phyloP scores from a whole-genome alignment of 805 yeast genomes.

The Metschnikowia henanensis region DNA sequence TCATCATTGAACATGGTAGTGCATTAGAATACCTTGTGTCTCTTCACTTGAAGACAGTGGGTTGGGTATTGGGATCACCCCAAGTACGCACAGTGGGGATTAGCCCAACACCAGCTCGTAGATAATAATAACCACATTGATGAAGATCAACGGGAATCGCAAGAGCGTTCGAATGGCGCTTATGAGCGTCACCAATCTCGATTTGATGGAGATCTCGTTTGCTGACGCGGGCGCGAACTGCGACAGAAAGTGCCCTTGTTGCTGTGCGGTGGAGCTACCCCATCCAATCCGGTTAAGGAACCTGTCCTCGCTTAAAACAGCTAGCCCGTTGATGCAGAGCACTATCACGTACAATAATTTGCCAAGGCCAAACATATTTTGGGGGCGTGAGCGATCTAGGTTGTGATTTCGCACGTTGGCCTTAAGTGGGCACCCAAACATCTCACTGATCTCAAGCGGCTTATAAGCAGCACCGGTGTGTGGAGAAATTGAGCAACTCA shows the following conservation, averaged over 20 bases:
- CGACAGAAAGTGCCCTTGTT: conserved; percentile 20
- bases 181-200: conserved; percentile 62
- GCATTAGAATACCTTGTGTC: no score
- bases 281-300: conserved; percentile 61
- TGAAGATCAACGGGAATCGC: conserved; percentile 70
- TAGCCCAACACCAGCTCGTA: conserved; percentile 73
- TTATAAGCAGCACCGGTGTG: no score
- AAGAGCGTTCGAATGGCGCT: conserved; percentile 74
- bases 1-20: no score
- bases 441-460: conserved; percentile 2
- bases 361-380: conserved; percentile 58
- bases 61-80: no score
- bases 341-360: conserved; percentile 54
- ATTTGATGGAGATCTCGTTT: conserved; percentile 45
- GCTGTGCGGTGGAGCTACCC: conserved; percentile 22
- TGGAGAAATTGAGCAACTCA: no score
- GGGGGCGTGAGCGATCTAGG: background rate
- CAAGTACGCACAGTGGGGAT: background rate
- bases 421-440: conserved; percentile 9
- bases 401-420: background rate
- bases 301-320: conserved; percentile 78
- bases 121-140: conserved; percentile 62
- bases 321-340: conserved; percentile 71
- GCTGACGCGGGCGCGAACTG: conserved; percentile 47
- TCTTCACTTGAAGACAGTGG: no score